Conservation (phyloP, 805 yeast genomes). For the Yarrowia sp. region DNA sequence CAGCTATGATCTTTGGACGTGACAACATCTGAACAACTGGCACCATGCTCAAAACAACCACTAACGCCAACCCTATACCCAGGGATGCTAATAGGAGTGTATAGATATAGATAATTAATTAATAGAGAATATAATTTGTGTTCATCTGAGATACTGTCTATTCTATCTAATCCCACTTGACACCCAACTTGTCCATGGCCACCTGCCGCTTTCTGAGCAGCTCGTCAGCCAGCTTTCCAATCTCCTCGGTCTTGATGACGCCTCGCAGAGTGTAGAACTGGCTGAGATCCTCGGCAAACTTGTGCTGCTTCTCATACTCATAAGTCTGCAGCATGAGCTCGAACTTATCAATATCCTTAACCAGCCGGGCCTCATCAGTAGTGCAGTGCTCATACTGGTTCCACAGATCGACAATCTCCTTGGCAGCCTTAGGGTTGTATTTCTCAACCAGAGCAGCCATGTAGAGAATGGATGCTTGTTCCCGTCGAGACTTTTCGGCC, state of each 20-base stretch:
- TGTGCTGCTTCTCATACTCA: constrained; percentile 68
- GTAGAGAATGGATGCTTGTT: constrained; percentile 65
- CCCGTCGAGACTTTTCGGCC: constrained; percentile 80
- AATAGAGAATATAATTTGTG: neutral
- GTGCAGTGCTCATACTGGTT: constrained; percentile 83
- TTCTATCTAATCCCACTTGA: neutral
- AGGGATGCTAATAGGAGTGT: neutral
- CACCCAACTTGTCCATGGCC: constrained; percentile 39
- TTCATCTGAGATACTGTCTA: neutral
- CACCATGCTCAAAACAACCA: neutral
- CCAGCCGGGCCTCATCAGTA: constrained; percentile 78
- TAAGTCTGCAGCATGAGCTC: constrained; percentile 56
- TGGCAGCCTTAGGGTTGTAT: constrained; percentile 60
- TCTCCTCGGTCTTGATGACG: constrained; percentile 67
- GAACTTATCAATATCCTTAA: constrained; percentile 91
- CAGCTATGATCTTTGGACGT: constrained; percentile 81
- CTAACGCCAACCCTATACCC: neutral
- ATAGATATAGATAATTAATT: neutral
- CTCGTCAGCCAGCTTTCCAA: constrained; percentile 64
- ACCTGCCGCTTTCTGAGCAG: constrained; percentile 47
- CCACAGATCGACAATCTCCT: constrained; percentile 71
- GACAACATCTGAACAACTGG: constrained; percentile 56
- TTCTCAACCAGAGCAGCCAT: constrained; percentile 57
- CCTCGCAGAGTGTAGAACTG: constrained; percentile 65
- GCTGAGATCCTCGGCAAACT: constrained; percentile 54